Evolutionary conservation across 257 asterid species (phyloP), one percentile per base, ranked within the genome.

Genomic region (Handroanthus guayacan): DNA sequence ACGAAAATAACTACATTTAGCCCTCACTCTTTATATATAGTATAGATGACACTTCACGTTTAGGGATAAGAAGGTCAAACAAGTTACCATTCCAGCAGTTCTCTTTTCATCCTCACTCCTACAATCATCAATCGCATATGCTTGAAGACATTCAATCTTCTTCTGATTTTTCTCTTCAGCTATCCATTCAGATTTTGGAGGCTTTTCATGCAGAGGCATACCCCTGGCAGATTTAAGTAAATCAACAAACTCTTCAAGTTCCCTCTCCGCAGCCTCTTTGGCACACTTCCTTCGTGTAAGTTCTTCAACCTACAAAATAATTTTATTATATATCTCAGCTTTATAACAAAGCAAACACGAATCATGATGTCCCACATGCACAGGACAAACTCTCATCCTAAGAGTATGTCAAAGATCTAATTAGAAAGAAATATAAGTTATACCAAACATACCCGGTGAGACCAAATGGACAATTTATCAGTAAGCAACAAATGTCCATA

Each of bases 31-130:
- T 25, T 25, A 25, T 25, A 25, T 25, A 25, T 1, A 25, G 31
- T 25, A 25, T 25, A 25, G 31, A 41, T 45, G 5, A 50, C 69
- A 60, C 58, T 12, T 36, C 18, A 78, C 7, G 11, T 38, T 58
- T 67, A 65, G 75, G 56, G 71, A 60, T 36, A 47, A 60, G 62
- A 64, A 72, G 43, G 66, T 62, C 69, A 75, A 70, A 69, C 56
- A 81, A 72, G 71, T 81, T 91, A 95, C 99, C 96, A 66, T 80
- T 79, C 97, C 97, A 71, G 90, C 97, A 58, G 87, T 87, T 84
- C 71, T 90, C 86, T 79, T 91, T 72, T 85, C 93, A 65, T 90
- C 97, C 16, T 95, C 99, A 61, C 78, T 85, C 80, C 79, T 86
- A 80, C 84, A 88, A 79, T 85, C 83, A 85, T 95, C 98, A 77